phyloP scores from a whole-genome alignment of 148 eudicot species.

The Cornus kousa region DNA sequence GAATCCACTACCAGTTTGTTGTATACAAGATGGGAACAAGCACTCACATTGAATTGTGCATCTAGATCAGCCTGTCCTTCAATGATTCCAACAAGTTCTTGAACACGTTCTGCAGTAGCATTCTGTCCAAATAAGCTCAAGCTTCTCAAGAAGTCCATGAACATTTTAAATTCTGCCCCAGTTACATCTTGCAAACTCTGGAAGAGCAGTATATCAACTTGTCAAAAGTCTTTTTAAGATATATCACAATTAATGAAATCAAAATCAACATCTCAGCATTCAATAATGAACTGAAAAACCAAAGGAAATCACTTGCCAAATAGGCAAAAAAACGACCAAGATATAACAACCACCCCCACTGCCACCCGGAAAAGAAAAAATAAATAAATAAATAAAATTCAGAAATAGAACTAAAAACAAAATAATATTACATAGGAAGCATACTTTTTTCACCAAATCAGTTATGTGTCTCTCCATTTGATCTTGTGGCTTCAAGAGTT shows the following conservation, averaged over 20 bases:
- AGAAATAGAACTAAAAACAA: neutral
- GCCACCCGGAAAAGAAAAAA: no score
- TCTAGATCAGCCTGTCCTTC: conserved; percentile 96
- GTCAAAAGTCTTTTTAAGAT: neutral
- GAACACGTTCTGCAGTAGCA: conserved; percentile 77
- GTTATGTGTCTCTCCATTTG: conserved; percentile 98
- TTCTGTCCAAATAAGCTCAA: conserved; percentile 76
- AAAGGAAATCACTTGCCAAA: neutral
- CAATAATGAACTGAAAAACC: neutral
- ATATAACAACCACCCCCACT: neutral
- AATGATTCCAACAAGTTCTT: conserved; percentile 85
- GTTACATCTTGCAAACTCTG: conserved; percentile 97
- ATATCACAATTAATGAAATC: neutral
- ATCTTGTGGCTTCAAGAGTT: conserved; percentile 88
- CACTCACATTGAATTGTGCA: conserved; percentile 79
- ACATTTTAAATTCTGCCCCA: conserved; percentile 81
- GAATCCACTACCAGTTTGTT: conserved; percentile 4
- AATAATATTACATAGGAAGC: neutral
- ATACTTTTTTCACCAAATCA: conserved; percentile 83
- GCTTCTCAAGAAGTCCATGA: conserved; percentile 81
- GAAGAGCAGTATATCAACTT: conserved; percentile 23
- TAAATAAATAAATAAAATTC: no score
- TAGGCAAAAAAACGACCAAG: neutral
- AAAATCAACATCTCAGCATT: neutral
- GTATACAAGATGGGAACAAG: neutral